Conservation (phyloP, 441 rosid genomes). For the Croton laevigatus region DNA sequence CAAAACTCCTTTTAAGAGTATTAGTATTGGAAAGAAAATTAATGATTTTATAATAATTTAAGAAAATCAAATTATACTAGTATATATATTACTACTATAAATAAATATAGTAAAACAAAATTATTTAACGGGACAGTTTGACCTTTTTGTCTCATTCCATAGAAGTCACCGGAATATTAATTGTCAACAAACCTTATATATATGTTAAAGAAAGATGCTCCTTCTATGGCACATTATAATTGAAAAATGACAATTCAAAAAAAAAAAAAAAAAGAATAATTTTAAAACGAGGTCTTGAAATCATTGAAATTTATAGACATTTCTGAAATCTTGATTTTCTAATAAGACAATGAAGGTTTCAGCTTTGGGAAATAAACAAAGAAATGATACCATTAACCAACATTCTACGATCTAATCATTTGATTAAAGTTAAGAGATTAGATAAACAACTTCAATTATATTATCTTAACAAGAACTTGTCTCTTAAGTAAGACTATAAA, state of each 20-base stretch:
- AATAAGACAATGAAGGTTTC: slow-evolving; percentile 26
- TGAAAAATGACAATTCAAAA: neutral
- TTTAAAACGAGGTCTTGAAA: neutral
- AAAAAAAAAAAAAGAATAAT: too few species aligned
- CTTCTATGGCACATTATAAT: slow-evolving; percentile 2
- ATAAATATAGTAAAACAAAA: neutral
- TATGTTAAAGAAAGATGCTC: slow-evolving; percentile 5
- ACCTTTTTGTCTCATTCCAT: neutral
- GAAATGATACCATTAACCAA: slow-evolving; percentile 3
- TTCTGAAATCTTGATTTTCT: slow-evolving; percentile 9
- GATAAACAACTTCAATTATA: neutral
- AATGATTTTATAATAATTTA: too few species aligned
- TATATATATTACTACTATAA: too few species aligned
- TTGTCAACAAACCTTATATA: neutral
- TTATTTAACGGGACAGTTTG: neutral
- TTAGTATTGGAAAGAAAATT: too few species aligned
- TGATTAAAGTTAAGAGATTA: slow-evolving; percentile 2
- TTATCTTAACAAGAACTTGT: slow-evolving; percentile 2
- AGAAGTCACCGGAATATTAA: neutral
- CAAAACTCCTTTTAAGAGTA: too few species aligned
- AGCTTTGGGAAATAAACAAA: neutral
- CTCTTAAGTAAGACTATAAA: neutral
- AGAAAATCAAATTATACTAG: too few species aligned
- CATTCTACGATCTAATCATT: slow-evolving; percentile 8
- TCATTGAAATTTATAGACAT: slow-evolving; percentile 1